Evolutionary conservation across 306 rosid species (phyloP), one percentile per base, ranked within the genome.

Genomic region (Corylus heterophylla): DNA sequence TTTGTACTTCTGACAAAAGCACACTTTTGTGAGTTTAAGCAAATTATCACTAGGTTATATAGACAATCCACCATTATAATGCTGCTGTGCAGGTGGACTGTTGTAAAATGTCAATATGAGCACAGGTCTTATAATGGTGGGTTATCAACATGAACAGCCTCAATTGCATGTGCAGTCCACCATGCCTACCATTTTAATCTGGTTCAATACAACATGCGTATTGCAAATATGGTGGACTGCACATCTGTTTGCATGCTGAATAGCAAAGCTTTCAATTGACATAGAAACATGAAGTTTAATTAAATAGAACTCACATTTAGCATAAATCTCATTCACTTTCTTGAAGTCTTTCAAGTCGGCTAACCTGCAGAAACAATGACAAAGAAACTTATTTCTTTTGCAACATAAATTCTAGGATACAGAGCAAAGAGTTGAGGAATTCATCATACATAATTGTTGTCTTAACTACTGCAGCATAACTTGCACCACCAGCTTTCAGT

Each of bases 311-410:
- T 92, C 86, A 92, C 98, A 90, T 88, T 92, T 90, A 31, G 92
- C 98, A 87, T 94, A 94, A 75, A 94, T 86, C 86, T 88, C 94
- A 62, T 90, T 92, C 48, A 94, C 98, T 81, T 84, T 87, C 92
- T 88, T 87, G 82, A 90, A 92, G 88, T 94, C 97, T 70, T 92
- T 92, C 91, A 94, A 83, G 86, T 94, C 98, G 18, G 97, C 97
- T 86, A 94, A 83, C 96, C 97, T 94, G 89, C 89, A 88, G 58
- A 54, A 77, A 81, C 27, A 84, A 82, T 82, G 2, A 70, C 54
- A 71, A 59, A 69, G 63, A 35, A 71, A 62, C 12, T 14, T 75
- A 78, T 50, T 55, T 73, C 48, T 63, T 76, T 76, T 48, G 64
- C 3, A 54, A 45, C 27, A 68, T 44, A 56, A 31, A 27, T 44